Evolutionary conservation across 1,284 basidiomycete genomes (phyloP), one percentile per base, ranked within the genome.

Genomic region (Agroathelia rolfsii): DNA sequence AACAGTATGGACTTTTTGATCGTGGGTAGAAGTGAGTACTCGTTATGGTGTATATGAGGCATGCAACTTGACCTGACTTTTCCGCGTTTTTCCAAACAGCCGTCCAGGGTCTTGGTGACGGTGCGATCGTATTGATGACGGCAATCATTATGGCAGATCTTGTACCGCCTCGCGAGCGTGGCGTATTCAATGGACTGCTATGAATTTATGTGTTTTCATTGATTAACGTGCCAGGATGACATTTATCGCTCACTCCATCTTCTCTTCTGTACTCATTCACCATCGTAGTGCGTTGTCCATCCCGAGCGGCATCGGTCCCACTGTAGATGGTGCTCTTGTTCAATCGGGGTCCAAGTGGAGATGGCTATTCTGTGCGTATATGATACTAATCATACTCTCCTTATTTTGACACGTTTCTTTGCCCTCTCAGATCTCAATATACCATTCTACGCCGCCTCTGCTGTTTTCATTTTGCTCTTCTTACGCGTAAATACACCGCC

Each of bases 21-120:
- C 37, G 55, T 51, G 22, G 62, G 55, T 6, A 42, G 66, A 24
- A 52, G 56, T 61, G 32, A 17, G 51, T 43, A 21, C 20, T 20
- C 10, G 35, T 24, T 15, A 4, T 9, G 7, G 3, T 22, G 16
- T 24, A 13, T 11, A 27, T 28, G 24, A 33, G 6, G 4, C 10
- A n/a, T n/a, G n/a, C n/a, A n/a, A n/a, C n/a, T n/a, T n/a, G n/a
- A n/a, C n/a, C 32, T 12, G 18, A 11, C 28, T 24, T 22, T 27
- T n/a, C 5, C 11, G 19, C 16, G 28, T 30, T 10, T 14, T 15
- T 20, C 39, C 20, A 24, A 28, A 22, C 24, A 55, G 63, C 58
- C 4, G 42, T 72, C 4, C 67, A 70, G 38, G 67, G 69, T 10
- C 45, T 70, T 27, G 69, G 70, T 6, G 63, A 61, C 5, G 69